A percentile compares a stretch with the other conserved stretches of the same genome.
phyloP scores from a whole-genome alignment of 116 monocot species.

The Cymodocea nodosa region DNA sequence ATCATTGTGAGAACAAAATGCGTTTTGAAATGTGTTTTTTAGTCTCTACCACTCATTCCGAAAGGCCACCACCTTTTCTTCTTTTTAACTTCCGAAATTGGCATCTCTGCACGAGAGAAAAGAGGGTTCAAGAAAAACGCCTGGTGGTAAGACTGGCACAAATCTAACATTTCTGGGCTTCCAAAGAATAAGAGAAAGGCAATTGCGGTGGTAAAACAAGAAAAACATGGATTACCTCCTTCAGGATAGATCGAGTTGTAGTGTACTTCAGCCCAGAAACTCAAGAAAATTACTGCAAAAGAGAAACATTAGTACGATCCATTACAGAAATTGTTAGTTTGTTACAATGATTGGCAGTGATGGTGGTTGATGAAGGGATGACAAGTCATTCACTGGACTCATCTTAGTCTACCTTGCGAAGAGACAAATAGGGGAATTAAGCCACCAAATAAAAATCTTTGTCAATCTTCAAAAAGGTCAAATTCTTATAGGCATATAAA shows the following conservation, averaged over 20 bases:
- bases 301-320: not conserved
- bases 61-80: slow-evolving; percentile 60
- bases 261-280: slow-evolving; percentile 44
- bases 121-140: not conserved
- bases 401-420: too few relatives aligned
- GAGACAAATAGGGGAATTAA: too few relatives aligned
- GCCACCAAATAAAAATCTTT: too few relatives aligned
- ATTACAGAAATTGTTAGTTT: not conserved
- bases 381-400: not conserved
- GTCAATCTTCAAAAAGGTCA: too few relatives aligned
- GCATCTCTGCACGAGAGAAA: slow-evolving; percentile 15
- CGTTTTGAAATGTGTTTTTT: not conserved
- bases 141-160: too few relatives aligned
- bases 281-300: slow-evolving; percentile 55
- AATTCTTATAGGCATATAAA: too few relatives aligned
- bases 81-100: slow-evolving; percentile 25
- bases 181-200: not conserved
- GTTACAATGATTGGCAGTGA: not conserved
- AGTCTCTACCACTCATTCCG: slow-evolving; percentile 2
- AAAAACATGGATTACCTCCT: slow-evolving; percentile 36
- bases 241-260: slow-evolving; percentile 57
- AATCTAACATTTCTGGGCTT: too few relatives aligned
- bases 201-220: not conserved
- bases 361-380: not conserved
- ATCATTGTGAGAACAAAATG: not conserved